Evolutionary conservation across 495 filamentous ascomycete species (phyloP).

Genomic region (Baudoinia panamericana): DNA sequence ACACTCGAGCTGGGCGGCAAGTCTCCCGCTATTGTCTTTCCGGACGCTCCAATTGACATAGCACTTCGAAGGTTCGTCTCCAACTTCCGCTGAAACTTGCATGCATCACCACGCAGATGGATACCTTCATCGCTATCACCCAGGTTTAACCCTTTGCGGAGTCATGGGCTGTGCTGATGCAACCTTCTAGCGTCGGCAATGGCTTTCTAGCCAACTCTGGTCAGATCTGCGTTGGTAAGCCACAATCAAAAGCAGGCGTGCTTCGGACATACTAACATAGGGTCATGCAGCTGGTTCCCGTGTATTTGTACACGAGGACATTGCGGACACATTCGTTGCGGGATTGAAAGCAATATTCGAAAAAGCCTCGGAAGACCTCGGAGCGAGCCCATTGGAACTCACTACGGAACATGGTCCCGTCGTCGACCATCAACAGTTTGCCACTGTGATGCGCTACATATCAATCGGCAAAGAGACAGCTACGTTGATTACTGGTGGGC

Average conservation of each 20-base stretch:
- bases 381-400: slow-evolving; percentile 6
- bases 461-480: slow-evolving; percentile 23
- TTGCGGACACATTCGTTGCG: slow-evolving; percentile 22
- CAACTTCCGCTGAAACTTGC: no score
- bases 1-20: slow-evolving; percentile 32
- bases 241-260: no score
- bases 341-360: slow-evolving; percentile 21
- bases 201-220: no score
- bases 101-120: no score
- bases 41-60: slow-evolving; percentile 26
- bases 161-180: no score
- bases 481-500: slow-evolving; percentile 21
- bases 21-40: slow-evolving; percentile 28
- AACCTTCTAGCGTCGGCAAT: no score
- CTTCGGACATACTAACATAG: no score
- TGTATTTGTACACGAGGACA: slow-evolving; percentile 22
- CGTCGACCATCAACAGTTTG: slow-evolving; percentile 24
- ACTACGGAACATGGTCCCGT: slow-evolving; percentile 22
- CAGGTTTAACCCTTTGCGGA: no score
- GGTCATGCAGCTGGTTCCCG: slow-evolving; percentile 20
- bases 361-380: slow-evolving; percentile 14
- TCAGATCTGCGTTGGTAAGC: no score
- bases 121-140: no score
- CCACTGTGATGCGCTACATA: slow-evolving; percentile 22
- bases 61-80: no score